Evolutionary conservation across 2,329 filamentous ascomycete genomes (phyloP), one percentile per base, ranked within the genome.

Genomic region (Diaporthe batatas): DNA sequence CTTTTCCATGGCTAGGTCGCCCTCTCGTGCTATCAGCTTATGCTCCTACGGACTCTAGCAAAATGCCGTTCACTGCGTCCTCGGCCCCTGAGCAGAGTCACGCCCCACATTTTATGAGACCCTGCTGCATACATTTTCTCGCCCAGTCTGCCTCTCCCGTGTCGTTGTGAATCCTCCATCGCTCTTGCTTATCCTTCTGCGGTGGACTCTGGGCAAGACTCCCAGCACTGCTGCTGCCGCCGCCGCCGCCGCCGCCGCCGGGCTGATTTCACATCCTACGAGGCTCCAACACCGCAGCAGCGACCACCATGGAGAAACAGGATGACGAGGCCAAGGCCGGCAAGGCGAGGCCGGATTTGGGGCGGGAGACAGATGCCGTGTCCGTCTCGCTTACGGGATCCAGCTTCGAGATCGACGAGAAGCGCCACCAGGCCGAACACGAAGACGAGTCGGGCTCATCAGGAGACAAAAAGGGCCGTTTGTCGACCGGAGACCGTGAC

Each of bases 391-490:
- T 42, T 29, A 72, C 70, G 8, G 72, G 49, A 21, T 72, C 72
- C 6, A 72, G 70, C 57, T 53, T 67, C 16, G 70, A 74, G 25
- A 54, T 72, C 23, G 73, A 67, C 32, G 65, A 72, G 64, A 72
- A 73, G 16, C 68, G 25, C 32, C 55, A 32, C 21, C 23, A 18
- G 2, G 12, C 32, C 53, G 42, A 25, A n/a, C 18, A 64, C 42
- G 36, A 53, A 2, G 16, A 16, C 47, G 16, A 71, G 39, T 58
- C 64, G 21, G 12, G 23, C 10, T 16, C 3, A 44, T 42, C 59
- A 23, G 23, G 29, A 25, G 36, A 42, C 34, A 25, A 44, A 2
- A 44, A 49, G 39, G 1, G n/a, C n/a, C 14, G 29, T 29, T 25
- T 18, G 7, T n/a, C 21, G 6, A 16, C 49, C 4, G 47, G 34